Conservation (phyloP, 345 rosid species). For the Eucalyptus sideroxylon region DNA sequence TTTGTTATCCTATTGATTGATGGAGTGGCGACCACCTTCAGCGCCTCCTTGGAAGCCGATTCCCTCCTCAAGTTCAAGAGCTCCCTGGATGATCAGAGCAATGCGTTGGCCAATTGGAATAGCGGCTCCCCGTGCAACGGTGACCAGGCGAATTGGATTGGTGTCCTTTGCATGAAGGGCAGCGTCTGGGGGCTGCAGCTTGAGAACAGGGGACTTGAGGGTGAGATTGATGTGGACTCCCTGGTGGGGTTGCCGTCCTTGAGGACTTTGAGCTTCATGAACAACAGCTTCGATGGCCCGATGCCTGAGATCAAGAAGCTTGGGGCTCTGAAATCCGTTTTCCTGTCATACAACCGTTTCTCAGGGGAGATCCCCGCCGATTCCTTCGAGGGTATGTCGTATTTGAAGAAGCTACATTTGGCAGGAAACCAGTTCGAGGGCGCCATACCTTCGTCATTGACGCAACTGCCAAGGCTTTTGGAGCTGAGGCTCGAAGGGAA, state of each 20-base stretch:
- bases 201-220: constrained; percentile 46
- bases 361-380: constrained; percentile 40
- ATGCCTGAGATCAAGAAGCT: constrained; percentile 51
- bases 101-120: constrained; percentile 31
- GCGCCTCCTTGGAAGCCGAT: constrained; percentile 18
- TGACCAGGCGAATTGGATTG: constrained; percentile 34
- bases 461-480: constrained; percentile 30
- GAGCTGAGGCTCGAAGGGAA: constrained; percentile 55
- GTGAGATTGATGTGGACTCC: constrained; percentile 28
- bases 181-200: constrained; percentile 53
- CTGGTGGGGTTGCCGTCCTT: constrained; percentile 22
- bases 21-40: neutral
- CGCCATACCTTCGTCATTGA: constrained; percentile 47
- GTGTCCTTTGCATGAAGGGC: constrained; percentile 36
- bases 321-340: constrained; percentile 30
- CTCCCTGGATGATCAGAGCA: constrained; percentile 15
- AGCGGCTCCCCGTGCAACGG: constrained; percentile 22
- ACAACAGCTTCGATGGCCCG: constrained; percentile 46
- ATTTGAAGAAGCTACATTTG: constrained; percentile 54
- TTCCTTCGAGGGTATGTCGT: constrained; percentile 47
- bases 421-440: constrained; percentile 45
- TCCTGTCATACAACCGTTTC: constrained; percentile 49
- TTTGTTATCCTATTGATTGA: neutral
- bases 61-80: constrained; percentile 49
- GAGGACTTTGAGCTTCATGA: constrained; percentile 48